A percentile compares a stretch with the other conserved stretches of the same genome.
phyloP scores from a whole-genome alignment of 2,329 filamentous ascomycete genomes.

The Ophiostoma australiae region DNA sequence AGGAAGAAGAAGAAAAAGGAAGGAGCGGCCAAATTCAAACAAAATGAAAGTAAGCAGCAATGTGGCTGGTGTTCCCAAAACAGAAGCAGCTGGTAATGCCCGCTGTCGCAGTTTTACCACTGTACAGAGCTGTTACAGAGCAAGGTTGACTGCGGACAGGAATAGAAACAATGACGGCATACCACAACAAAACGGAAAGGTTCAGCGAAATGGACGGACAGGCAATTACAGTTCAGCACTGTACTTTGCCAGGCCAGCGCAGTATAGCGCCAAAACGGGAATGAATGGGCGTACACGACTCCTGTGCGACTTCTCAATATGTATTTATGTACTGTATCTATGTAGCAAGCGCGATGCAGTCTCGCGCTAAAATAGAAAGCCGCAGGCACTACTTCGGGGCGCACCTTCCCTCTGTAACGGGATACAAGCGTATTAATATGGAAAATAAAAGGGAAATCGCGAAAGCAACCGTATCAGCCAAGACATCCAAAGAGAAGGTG shows the following conservation, averaged over 20 bases:
- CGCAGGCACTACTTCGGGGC: slow-evolving; percentile 19
- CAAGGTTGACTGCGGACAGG: slow-evolving; percentile 17
- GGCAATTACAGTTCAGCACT: no score
- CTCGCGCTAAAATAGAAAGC: slow-evolving; percentile 16
- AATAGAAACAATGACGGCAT: slow-evolving; percentile 22
- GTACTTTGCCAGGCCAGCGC: not conserved
- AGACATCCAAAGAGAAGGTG: not conserved
- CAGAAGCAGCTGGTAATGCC: slow-evolving; percentile 2
- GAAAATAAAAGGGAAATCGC: not conserved
- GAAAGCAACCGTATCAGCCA: not conserved
- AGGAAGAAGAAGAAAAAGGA: not conserved
- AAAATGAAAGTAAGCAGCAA: not conserved
- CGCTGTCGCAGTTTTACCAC: not conserved
- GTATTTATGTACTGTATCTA: no score
- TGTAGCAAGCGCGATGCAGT: not conserved
- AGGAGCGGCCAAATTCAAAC: not conserved
- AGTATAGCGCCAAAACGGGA: slow-evolving; percentile 6
- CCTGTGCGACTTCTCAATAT: not conserved
- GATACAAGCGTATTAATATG: slow-evolving; percentile 3
- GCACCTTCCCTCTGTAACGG: slow-evolving; percentile 18
- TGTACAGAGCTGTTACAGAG: no score
- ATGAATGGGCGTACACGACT: not conserved
- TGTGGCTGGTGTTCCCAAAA: slow-evolving; percentile 2
- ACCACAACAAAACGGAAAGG: not conserved
- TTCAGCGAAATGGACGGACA: not conserved